Percentiles rank a stretch among this genome's conserved stretches.
phyloP scores from a whole-genome alignment of 2,329 filamentous ascomycete species.

The Colletotrichum sp. region DNA sequence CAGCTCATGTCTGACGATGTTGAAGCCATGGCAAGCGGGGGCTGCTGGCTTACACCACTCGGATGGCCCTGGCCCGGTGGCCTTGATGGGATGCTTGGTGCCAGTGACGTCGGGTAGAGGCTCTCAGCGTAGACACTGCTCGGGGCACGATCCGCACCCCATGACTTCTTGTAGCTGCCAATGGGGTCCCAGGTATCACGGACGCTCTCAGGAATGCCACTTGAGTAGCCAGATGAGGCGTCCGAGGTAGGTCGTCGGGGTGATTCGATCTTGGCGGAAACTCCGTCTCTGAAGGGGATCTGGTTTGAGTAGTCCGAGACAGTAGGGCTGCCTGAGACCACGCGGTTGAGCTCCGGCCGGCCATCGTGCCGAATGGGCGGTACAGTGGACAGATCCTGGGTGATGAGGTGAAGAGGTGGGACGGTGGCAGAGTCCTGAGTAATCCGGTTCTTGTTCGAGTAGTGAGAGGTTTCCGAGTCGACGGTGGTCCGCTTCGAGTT shows the following conservation, averaged over 20 bases:
- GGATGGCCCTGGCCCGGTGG: slow-evolving; percentile 28
- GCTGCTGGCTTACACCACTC: slow-evolving; percentile 50
- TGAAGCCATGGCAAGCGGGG: slow-evolving; percentile 54
- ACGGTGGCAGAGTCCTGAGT: slow-evolving; percentile 74
- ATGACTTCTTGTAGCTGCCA: slow-evolving; percentile 43
- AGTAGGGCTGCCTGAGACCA: slow-evolving; percentile 73
- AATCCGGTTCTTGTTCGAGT: slow-evolving; percentile 55
- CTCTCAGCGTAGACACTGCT: slow-evolving; percentile 57
- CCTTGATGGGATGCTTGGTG: slow-evolving; percentile 36
- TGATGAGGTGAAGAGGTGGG: slow-evolving; percentile 67
- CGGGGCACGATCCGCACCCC: slow-evolving; percentile 54
- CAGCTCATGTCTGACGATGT: slow-evolving; percentile 76
- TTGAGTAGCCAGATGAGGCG: slow-evolving; percentile 64
- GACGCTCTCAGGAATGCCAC: slow-evolving; percentile 69
- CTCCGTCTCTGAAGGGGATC: slow-evolving; percentile 58
- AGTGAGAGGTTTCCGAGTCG: slow-evolving; percentile 63
- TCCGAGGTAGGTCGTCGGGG: slow-evolving; percentile 50
- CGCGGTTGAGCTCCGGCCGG: slow-evolving; percentile 66
- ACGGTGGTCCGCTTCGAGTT: slow-evolving; percentile 53
- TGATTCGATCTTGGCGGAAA: slow-evolving; percentile 64
- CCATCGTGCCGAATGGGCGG: slow-evolving; percentile 71
- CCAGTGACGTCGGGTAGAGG: slow-evolving; percentile 47
- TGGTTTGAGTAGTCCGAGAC: slow-evolving; percentile 64
- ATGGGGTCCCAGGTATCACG: slow-evolving; percentile 61
- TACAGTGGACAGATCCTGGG: slow-evolving; percentile 70